A percentile compares a stretch with the other conserved stretches of the same genome.
Conservation (phyloP, 495 filamentous ascomycete species). For the Penicillium parvum region DNA sequence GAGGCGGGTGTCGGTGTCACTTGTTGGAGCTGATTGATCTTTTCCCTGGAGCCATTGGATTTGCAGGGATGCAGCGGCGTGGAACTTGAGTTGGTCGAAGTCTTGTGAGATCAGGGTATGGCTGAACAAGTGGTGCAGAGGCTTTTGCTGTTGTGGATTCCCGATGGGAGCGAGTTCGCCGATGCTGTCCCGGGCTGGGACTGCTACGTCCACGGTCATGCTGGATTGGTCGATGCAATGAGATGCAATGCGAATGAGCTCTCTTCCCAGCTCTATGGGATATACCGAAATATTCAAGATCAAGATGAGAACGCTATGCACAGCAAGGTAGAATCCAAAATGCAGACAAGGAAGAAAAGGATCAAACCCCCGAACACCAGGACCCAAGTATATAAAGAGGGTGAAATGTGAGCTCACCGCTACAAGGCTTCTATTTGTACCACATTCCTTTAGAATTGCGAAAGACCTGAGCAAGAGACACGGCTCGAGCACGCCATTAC, state of each 20-base stretch:
- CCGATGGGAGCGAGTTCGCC: not conserved
- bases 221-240: not conserved
- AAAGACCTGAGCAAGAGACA: conserved; percentile 14
- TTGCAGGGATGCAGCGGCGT: conserved; percentile 34
- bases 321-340: not conserved
- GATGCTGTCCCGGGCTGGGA: not conserved
- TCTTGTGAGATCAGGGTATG: conserved; percentile 33
- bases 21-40: conserved; percentile 1
- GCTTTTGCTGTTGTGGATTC: not conserved
- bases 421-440: conserved; percentile 9
- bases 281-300: not conserved
- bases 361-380: not conserved
- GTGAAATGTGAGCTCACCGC: conserved; percentile 2
- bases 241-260: not conserved
- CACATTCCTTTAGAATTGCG: conserved; percentile 22
- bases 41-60: conserved; percentile 14
- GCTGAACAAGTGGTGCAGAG: conserved; percentile 16
- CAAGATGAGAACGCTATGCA: not conserved
- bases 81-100: conserved; percentile 31
- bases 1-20: conserved; percentile 33
- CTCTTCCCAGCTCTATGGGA: not conserved
- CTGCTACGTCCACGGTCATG: conserved; percentile 12
- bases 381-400: not conserved
- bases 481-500: conserved; percentile 20
- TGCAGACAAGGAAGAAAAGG: not conserved